Conservation (phyloP, 805 yeast species). For the Wickerhamiella cacticola region DNA sequence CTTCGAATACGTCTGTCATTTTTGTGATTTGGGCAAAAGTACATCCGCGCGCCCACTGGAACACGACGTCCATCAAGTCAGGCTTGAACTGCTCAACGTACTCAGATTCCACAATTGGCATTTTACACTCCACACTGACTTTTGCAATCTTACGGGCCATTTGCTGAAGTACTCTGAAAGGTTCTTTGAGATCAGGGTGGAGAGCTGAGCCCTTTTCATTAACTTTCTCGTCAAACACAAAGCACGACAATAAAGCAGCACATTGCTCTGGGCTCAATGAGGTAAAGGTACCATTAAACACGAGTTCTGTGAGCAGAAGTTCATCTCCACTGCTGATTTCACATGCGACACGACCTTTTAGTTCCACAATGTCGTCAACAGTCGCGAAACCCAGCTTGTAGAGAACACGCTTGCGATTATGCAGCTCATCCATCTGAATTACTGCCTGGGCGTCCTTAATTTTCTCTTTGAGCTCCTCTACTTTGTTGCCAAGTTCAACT, state of each 20-base stretch:
- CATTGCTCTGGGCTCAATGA: conserved; percentile 81
- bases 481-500: conserved; percentile 46
- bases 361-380: conserved; percentile 76
- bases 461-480: conserved; percentile 48
- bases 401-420: conserved; percentile 82
- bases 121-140: conserved; percentile 75
- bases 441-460: conserved; percentile 80
- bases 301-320: conserved; percentile 74
- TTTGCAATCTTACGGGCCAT: conserved; percentile 88
- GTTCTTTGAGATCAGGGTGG: conserved; percentile 85
- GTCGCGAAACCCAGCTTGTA: conserved; percentile 86
- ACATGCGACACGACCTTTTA: conserved; percentile 96
- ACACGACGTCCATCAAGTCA: conserved; percentile 94
- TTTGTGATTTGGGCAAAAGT: conserved; percentile 93
- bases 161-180: conserved; percentile 74
- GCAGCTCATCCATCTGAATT: conserved; percentile 85
- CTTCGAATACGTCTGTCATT: conserved; percentile 98
- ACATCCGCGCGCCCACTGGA: conserved; percentile 94
- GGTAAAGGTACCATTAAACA: conserved; percentile 90
- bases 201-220: conserved; percentile 65
- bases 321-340: conserved; percentile 81
- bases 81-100: conserved; percentile 85
- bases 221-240: conserved; percentile 92
- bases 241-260: conserved; percentile 85
- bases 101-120: conserved; percentile 82